phyloP scores from a whole-genome alignment of 495 filamentous ascomycete species.

The Lophiostoma macrostomum region DNA sequence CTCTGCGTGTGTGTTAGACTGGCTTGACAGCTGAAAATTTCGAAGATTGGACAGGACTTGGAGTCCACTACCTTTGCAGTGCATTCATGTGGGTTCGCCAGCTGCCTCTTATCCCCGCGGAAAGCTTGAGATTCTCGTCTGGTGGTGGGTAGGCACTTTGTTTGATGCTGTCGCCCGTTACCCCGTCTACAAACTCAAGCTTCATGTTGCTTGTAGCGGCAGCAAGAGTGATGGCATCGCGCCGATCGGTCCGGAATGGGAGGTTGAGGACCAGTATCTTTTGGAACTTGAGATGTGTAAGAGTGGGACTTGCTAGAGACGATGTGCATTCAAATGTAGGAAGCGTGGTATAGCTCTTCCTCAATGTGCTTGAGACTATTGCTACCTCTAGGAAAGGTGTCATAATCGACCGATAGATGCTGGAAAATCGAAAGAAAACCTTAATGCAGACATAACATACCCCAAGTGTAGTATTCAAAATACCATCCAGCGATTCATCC shows the following conservation, averaged over 20 bases:
- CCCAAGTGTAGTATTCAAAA: slow-evolving; percentile 28
- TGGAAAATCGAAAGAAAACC: neutral
- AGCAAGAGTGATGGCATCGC: slow-evolving; percentile 26
- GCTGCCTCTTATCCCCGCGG: slow-evolving; percentile 19
- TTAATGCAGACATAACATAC: slow-evolving; percentile 10
- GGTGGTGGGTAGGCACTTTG: slow-evolving; percentile 27
- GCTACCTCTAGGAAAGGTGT: too few relatives aligned
- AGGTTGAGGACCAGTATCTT: slow-evolving; percentile 29
- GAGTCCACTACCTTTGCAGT: slow-evolving; percentile 11
- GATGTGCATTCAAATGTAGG: too few relatives aligned
- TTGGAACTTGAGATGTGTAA: slow-evolving; percentile 22
- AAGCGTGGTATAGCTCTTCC: too few relatives aligned
- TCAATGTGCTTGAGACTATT: too few relatives aligned
- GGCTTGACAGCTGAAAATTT: neutral
- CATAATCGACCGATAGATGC: neutral
- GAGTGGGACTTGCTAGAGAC: neutral
- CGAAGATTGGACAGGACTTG: neutral
- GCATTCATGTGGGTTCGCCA: slow-evolving; percentile 33
- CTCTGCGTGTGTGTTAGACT: neutral
- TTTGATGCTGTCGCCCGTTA: slow-evolving; percentile 23
- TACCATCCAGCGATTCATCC: slow-evolving; percentile 27
- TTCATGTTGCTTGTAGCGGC: slow-evolving; percentile 26
- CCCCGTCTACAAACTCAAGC: slow-evolving; percentile 27
- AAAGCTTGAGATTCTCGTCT: slow-evolving; percentile 21
- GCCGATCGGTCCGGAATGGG: slow-evolving; percentile 25